Evolutionary conservation across 2,329 filamentous ascomycete genomes (phyloP), one percentile per base, ranked within the genome.

Genomic region (Trichoderma aggressivum): DNA sequence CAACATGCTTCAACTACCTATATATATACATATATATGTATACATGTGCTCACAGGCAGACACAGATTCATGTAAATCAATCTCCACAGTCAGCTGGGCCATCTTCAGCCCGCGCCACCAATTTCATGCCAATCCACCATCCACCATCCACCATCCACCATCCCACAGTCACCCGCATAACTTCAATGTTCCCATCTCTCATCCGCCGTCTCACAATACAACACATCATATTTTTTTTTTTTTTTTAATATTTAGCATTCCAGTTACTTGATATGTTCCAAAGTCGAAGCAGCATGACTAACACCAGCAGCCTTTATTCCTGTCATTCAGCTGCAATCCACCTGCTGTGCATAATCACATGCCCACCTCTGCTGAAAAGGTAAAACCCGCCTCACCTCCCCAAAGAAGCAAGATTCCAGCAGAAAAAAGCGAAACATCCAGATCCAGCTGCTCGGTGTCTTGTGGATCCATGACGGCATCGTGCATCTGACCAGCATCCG

Each of bases 381-480:
- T 50, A 21, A 50, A 50, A 21, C n/a, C 18, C n/a, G 10, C 43
- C n/a, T 50, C 55, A 32, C 28, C 28, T 58, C 55, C 55, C 43
- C 43, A 50, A 50, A 21, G 18, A 21, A 50, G 43, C 43, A 50
- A 50, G 43, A 50, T 21, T 50, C n/a, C 1, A 50, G 10, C 36
- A 50, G 43, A 3, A 8, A n/a, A 50, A 26, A 55, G 11, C 11
- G 12, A 16, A 34, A 63, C 64, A 43, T 58, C n/a, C 64, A 59
- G 26, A 59, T 67, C 64, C 64, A 67, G 64, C 53, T 67, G 64
- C 64, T 47, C 34, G 64, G 64, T 26, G 53, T 59, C 53, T 30
- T 43, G 64, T 34, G 70, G 65, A 62, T 59, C 70, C 30, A 64
- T 72, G 70, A 72, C 70, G 58, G 47, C 70, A 70, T 63, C 59